Conservation (phyloP, 306 rosid genomes). For the Cyclanthera cordifolia region DNA sequence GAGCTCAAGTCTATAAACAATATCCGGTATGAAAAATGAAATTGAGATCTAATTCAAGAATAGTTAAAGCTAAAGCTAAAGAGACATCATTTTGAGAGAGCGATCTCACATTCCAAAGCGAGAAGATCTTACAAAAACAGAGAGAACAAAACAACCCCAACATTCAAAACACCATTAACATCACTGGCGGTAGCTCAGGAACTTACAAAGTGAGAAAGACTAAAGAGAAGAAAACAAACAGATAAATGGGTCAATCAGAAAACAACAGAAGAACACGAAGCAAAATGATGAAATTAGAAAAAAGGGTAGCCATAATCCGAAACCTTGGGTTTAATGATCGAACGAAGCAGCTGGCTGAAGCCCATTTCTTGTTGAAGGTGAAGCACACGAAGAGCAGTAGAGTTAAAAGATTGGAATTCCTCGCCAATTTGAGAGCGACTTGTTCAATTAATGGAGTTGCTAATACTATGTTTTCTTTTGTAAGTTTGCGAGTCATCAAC, state of each 20-base stretch:
- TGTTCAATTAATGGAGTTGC: not conserved
- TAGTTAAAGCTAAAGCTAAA: no score
- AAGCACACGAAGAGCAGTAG: not conserved
- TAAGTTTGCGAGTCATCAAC: no score
- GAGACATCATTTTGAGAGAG: no score
- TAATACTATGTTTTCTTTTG: not conserved
- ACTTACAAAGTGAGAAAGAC: not conserved
- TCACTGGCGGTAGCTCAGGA: not conserved
- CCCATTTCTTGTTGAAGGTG: constrained; percentile 15
- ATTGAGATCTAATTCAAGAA: no score
- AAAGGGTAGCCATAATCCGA: constrained; percentile 1
- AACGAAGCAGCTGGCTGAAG: constrained; percentile 28
- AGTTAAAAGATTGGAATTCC: not conserved
- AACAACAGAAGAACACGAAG: not conserved
- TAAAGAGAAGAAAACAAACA: not conserved
- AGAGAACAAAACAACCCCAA: not conserved
- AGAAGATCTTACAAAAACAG: no score
- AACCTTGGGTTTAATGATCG: constrained; percentile 32
- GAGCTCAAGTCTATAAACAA: no score
- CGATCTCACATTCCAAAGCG: no score
- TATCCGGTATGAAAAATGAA: no score
- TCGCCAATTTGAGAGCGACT: not conserved
- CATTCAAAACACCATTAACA: not conserved
- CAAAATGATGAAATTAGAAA: not conserved
- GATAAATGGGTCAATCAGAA: not conserved